Base-by-base conservation (phyloP, 345 rosid species). In the Camelina hispida region DNA sequence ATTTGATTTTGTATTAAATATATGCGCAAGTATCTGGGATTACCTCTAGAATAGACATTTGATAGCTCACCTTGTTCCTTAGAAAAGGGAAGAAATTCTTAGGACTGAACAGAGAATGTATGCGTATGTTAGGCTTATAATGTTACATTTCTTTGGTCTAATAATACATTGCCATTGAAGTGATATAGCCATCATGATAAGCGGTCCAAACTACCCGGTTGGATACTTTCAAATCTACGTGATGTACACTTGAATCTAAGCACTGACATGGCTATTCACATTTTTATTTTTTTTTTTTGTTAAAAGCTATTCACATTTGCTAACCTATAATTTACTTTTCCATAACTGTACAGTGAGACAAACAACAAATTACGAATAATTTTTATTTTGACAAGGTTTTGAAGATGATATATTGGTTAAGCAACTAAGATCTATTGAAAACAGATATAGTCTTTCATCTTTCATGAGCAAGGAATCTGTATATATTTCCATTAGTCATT, bases 111-210 rank as follows among this genome's bases (percentile, higher is more conserved):
- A 42, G 44, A 75, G 23, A 59, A n/a, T 34, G 22, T 55, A 23
- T 62, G 68, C 56, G 48, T n/a, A 68, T 30, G 51, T 43, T 62
- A 53, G 37, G 60, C 2, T 66, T 67, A 35, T 20, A 3, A 15
- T 30, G 43, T 65, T 30, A 43, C 25, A 66, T 66, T 6, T 34
- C 18, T 57, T 32, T 57, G 42, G 62, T 58, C 7, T 74, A 14
- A 35, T 12, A 25, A 25, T 25, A 25, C 28, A 25, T 25, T 25
- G 28, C 28, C 28, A 25, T 25, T 25, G 28, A 25, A 25, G 28
- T 25, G 99, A 85, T 92, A 95, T 83, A 92, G 97, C 81, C 93
- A 94, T 42, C 98, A 95, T 74, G 97, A 95, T 80, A 95, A 92
- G 83, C 96, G 94, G 16, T 92, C 98, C 42, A 95, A 95, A 73